A percentile compares a stretch with the other conserved stretches of the same genome.
Evolutionary conservation across 2,329 filamentous ascomycete species (phyloP).

Genomic region (Laburnicola sp.): DNA sequence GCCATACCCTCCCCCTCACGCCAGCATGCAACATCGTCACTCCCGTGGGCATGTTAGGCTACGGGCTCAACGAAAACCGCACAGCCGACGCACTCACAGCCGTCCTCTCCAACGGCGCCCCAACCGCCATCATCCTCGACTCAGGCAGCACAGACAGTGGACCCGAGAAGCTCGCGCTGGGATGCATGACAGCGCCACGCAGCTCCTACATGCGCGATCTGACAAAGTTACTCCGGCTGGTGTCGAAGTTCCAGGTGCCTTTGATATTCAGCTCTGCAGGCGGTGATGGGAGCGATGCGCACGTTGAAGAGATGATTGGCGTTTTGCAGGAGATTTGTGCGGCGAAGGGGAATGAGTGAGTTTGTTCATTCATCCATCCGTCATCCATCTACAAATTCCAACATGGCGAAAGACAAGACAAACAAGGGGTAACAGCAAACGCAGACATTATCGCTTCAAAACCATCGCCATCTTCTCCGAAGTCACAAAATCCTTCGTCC

Average conservation of each 20-base stretch:
- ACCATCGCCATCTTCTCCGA: constrained; percentile 31
- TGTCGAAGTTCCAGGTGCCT: constrained; percentile 16
- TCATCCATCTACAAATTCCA: not conserved
- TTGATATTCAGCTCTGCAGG: constrained; percentile 28
- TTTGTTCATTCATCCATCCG: not conserved
- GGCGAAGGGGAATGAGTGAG: constrained; percentile 17
- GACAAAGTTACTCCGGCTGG: constrained; percentile 20
- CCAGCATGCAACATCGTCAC: constrained; percentile 46
- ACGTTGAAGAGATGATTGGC: constrained; percentile 23
- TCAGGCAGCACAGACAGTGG: constrained; percentile 31
- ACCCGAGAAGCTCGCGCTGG: constrained; percentile 28
- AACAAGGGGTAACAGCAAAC: not conserved
- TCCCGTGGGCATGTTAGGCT: constrained; percentile 56
- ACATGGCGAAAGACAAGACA: not conserved
- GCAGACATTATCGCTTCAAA: constrained; percentile 23
- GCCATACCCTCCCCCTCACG: not conserved
- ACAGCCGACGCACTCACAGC: constrained; percentile 10
- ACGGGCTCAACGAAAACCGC: constrained; percentile 49
- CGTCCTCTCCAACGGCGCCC: constrained; percentile 12
- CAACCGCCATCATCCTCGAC: constrained; percentile 31
- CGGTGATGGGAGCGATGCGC: constrained; percentile 27
- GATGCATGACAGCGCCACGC: constrained; percentile 20
- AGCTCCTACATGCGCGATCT: constrained; percentile 23
- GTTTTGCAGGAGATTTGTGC: constrained; percentile 21
- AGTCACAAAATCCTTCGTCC: constrained; percentile 22